Evolutionary conservation across 257 asterid genomes (phyloP).

Genomic region (Solanum gandarillasii): DNA sequence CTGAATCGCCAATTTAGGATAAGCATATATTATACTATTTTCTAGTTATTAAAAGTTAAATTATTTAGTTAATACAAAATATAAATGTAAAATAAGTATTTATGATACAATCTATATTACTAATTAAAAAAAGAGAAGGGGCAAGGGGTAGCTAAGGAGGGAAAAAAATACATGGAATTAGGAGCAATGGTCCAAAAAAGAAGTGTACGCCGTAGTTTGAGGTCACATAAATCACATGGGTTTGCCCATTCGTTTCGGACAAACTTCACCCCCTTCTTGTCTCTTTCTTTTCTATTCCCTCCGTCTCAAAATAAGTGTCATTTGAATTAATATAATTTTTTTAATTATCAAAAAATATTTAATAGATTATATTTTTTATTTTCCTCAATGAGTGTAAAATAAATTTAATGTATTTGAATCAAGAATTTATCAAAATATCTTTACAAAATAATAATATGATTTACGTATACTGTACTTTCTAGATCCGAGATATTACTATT

Average conservation of each 20-base stretch:
- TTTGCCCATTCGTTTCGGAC: background rate
- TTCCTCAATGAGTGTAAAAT: background rate
- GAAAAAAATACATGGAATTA: background rate
- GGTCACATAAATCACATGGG: background rate
- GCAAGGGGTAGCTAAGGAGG: background rate
- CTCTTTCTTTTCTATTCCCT: background rate
- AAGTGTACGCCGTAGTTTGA: background rate
- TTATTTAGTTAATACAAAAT: background rate
- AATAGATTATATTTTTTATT: too few relatives aligned
- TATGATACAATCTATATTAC: background rate
- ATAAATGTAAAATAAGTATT: background rate
- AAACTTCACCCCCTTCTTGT: background rate
- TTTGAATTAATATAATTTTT: too few relatives aligned
- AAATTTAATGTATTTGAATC: too few relatives aligned
- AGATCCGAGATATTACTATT: too few relatives aligned
- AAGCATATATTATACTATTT: background rate
- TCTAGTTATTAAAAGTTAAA: background rate
- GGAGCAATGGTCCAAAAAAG: background rate
- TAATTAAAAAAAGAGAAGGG: background rate
- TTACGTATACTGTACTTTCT: too few relatives aligned
- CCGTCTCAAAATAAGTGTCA: rapidly evolving
- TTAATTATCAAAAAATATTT: too few relatives aligned
- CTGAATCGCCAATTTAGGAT: background rate
- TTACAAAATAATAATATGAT: too few relatives aligned
- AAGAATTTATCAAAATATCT: too few relatives aligned